Conservation (phyloP, 2,329 filamentous ascomycete species). For the Beauveria sp. region DNA sequence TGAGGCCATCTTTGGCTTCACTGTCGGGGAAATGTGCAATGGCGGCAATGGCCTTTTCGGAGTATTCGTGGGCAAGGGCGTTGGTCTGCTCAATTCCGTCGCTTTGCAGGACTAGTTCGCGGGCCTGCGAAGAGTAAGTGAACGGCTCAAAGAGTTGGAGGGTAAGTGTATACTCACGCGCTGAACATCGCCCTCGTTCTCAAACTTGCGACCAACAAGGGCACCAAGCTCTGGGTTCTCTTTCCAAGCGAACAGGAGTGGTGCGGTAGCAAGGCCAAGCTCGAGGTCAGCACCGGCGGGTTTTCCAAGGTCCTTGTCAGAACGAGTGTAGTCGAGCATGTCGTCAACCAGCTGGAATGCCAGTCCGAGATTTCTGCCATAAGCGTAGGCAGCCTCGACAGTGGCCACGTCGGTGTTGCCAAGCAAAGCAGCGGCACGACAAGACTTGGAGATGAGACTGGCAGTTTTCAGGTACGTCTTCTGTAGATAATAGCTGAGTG, state of each 20-base stretch:
- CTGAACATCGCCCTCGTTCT: conserved; percentile 71
- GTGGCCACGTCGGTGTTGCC: conserved; percentile 69
- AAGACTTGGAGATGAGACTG: conserved; percentile 92
- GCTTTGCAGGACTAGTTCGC: conserved; percentile 73
- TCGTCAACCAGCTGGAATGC: conserved; percentile 98
- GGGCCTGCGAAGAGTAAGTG: conserved; percentile 51
- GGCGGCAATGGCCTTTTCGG: conserved; percentile 78
- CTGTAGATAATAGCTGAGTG: conserved; percentile 86
- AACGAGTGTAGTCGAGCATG: conserved; percentile 92
- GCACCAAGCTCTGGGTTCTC: conserved; percentile 74
- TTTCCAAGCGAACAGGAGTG: conserved; percentile 93
- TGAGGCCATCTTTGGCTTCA: conserved; percentile 82
- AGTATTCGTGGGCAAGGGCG: conserved; percentile 82
- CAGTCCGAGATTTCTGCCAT: conserved; percentile 86
- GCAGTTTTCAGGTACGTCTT: conserved; percentile 98
- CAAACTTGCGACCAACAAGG: conserved; percentile 88
- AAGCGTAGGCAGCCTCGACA: conserved; percentile 84
- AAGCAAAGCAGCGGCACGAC: conserved; percentile 79
- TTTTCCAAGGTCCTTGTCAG: conserved; percentile 79
- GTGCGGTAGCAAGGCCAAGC: conserved; percentile 86
- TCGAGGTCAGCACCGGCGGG: conserved; percentile 91
- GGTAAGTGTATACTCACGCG: conserved; percentile 50
- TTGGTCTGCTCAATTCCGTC: conserved; percentile 89
- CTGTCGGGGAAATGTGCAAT: conserved; percentile 82
- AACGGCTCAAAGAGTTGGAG: background rate